Evolutionary conservation across 2,329 filamentous ascomycete species (phyloP).

Genomic region (Blastomyces emzantsi): DNA sequence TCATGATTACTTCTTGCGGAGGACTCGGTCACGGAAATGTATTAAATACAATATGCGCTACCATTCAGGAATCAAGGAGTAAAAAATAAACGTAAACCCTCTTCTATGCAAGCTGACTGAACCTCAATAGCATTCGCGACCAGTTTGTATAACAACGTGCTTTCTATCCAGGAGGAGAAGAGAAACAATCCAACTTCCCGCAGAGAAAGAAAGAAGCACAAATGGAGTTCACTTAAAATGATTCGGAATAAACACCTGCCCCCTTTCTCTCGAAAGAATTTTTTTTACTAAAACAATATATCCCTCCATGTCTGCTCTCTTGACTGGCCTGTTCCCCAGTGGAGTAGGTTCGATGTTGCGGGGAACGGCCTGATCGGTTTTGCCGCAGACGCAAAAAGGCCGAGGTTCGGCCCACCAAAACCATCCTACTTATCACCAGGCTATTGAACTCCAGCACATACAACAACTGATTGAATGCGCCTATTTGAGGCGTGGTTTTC

Average conservation of each 20-base stretch:
- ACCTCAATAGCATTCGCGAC: neutral
- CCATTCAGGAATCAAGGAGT: neutral
- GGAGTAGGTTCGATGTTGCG: neutral
- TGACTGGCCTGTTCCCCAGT: no score
- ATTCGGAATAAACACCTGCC: neutral
- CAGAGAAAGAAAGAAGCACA: neutral
- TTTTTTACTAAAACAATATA: neutral
- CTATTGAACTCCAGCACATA: neutral
- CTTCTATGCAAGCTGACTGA: neutral
- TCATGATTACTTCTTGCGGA: neutral
- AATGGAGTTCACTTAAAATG: neutral
- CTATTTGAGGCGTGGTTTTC: neutral
- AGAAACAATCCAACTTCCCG: neutral
- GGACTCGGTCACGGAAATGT: neutral
- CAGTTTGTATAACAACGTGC: neutral
- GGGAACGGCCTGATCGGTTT: neutral
- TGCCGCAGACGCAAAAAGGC: neutral
- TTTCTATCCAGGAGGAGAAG: no score
- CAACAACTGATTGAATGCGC: neutral
- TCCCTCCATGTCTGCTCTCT: neutral
- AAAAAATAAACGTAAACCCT: neutral
- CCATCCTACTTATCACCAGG: no score
- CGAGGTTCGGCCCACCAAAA: slow-evolving; percentile 1
- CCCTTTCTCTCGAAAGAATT: neutral
- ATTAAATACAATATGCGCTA: neutral